Evolutionary conservation across 441 rosid genomes (phyloP), one percentile per base, ranked within the genome.

Genomic region (Erodium chrysanthum): DNA sequence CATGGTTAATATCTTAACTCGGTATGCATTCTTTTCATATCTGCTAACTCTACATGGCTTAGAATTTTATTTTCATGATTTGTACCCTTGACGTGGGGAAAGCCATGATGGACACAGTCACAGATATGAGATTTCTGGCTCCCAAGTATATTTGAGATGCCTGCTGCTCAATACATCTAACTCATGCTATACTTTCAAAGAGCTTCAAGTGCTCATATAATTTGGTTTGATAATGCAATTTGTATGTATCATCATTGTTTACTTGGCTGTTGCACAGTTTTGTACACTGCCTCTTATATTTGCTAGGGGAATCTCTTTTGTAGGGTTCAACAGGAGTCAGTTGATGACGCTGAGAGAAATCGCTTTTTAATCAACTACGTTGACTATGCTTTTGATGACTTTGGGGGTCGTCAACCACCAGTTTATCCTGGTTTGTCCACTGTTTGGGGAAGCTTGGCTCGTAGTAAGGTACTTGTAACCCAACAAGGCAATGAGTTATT

Each of bases 381-480:
- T 58, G 99, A 95, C 84, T 88, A 83, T 83, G 94, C 96, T 75
- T 95, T 95, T 81, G 98, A 95, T 84, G 99, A 95, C 79, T 95
- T 95, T 85, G 99, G 96, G 69, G 96, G 98, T 74, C 95, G 90
- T 76, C 99, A 95, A 70, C 87, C 96, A 75, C 98, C 99, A 0
- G 99, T 95, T 74, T 95, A 95, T 82, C 97, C 99, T 66, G 99
- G 99, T 70, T 83, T 95, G 78, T 86, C 97, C 52, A 93, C 98
- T 50, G 99, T 95, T 40, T 95, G 98, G 98, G 98, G 99, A 73
- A 95, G 99, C 84, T 84, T 95, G 81, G 99, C 99, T 78, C 92
- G 99, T 71, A 95, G 99, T 80, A 95, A 95, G 98, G 99, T 92
- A 77, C 52, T 52, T 58, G 65, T 71, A 63, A 67, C 60, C 50